These are phyloP conservation scores for Geotrichum citri-aurantii DNA, from an alignment of 1,139 yeast species.

Conservation along the genomic window DNA sequence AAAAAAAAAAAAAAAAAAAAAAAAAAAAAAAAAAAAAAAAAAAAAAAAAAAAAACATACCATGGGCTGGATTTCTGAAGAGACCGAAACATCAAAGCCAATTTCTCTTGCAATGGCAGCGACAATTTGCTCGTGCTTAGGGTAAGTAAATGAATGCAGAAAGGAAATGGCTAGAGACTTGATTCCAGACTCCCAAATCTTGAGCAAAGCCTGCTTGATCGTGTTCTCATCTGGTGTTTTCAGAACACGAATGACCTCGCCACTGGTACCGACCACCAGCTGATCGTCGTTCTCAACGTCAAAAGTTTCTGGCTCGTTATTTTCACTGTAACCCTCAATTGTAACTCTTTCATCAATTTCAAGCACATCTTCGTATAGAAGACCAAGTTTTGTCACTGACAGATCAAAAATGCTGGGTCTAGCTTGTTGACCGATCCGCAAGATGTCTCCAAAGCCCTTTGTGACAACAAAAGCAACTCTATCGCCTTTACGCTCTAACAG, in stretches of 20 bases:
- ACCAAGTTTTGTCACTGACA: constrained; percentile 53
- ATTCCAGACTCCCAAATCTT: constrained; percentile 50
- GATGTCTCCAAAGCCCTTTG: constrained; percentile 62
- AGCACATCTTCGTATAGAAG: constrained; percentile 58
- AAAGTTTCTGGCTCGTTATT: constrained; percentile 43
- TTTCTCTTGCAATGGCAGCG: constrained; percentile 50
- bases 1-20: not conserved
- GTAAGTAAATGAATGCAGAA: constrained; percentile 64
- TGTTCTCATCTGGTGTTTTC: constrained; percentile 43
- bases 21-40: not conserved
- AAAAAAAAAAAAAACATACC: constrained; percentile 25
- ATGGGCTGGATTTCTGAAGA: constrained; percentile 65
- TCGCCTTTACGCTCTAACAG: constrained; percentile 64
- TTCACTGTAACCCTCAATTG: constrained; percentile 60
- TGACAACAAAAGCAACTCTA: constrained; percentile 54
- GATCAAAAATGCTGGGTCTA: constrained; percentile 62
- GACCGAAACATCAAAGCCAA: constrained; percentile 64
- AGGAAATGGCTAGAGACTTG: constrained; percentile 59
- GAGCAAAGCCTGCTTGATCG: constrained; percentile 40
- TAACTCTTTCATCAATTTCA: constrained; percentile 69
- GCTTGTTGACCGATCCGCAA: constrained; percentile 67
- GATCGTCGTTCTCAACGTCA: constrained; percentile 31
- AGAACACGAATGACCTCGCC: constrained; percentile 59
- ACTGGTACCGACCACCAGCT: constrained; percentile 48
- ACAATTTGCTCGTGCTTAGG: constrained; percentile 58